Conservation (phyloP, 805 yeast species). For the Komagataella kurtzmanii region DNA sequence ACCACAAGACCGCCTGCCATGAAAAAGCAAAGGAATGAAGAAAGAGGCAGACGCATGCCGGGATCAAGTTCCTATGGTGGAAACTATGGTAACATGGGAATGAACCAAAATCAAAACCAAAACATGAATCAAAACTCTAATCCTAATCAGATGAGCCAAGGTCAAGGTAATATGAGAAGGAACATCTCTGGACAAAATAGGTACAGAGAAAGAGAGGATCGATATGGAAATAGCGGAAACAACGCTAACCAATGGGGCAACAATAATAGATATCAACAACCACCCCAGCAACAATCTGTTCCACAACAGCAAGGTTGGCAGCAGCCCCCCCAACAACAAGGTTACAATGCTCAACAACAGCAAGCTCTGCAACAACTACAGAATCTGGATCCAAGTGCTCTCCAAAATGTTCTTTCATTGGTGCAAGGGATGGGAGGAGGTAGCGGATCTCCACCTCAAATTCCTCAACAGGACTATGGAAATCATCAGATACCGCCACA, state of each 20-base stretch:
- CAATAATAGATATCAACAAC: constrained; percentile 6
- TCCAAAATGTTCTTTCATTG: background rate
- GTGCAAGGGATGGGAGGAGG: background rate
- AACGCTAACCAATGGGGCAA: constrained; percentile 1
- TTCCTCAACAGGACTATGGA: constrained; percentile 3
- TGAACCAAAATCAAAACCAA: constrained; percentile 2
- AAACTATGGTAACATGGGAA: constrained; percentile 4
- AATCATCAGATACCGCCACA: background rate
- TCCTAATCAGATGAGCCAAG: background rate
- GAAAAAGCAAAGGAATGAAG: constrained; percentile 3
- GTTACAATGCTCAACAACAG: background rate
- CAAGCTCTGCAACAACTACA: constrained; percentile 2
- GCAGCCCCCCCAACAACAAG: constrained; percentile 4
- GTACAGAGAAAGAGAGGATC: constrained; percentile 2
- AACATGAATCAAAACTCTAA: constrained; percentile 1
- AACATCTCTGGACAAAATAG: constrained; percentile 4
- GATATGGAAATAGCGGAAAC: constrained; percentile 1
- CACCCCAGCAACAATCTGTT: constrained; percentile 8
- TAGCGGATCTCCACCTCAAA: constrained; percentile 2
- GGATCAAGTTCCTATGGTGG: constrained; percentile 3
- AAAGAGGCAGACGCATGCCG: constrained; percentile 3
- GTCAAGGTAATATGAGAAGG: constrained; percentile 7
- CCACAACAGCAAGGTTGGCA: constrained; percentile 7
- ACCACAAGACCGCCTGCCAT: constrained; percentile 20
- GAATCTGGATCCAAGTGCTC: background rate